Evolutionary conservation across 1,139 yeast species (phyloP), one percentile per base, ranked within the genome.

Genomic region (Hansenula lynferdii): DNA sequence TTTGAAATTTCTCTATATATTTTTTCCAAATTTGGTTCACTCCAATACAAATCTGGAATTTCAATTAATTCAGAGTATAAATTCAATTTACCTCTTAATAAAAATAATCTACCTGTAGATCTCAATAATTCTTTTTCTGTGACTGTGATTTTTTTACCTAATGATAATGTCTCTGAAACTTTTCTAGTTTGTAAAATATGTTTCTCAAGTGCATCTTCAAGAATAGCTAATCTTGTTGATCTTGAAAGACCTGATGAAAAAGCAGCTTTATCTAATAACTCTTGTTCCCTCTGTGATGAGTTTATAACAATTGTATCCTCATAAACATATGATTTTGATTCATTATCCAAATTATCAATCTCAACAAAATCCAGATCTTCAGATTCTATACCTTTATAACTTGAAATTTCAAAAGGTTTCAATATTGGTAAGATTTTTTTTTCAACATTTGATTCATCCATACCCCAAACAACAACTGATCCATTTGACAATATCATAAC

Each of bases 21-120:
- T 39, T 70, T 71, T 54, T 89, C 97, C 39, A 89, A 65, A 27
- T 79, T 77, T 1, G 96, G 95, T 52, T 87, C 96, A 38, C 87
- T 77, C 97, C 97, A 89, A 60, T 87, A 89, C 34, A 87, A 62
- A 57, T 89, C 97, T 0, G 97, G 97, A 0, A 95, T 86, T 52
- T 89, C 97, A 31, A 86, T 86, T 40, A 89, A 70, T 54, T 89
- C 96, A n/a, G 92, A 82, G 58, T 89, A 86, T 34, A 89, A 62
- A 51, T 89, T 89, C 45, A 89, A 69, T 50, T 83, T 83, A 1
- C 95, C 96, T 42, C 97, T 66, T 17, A 89, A 67, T 34, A 84
- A 65, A 42, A 89, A 75, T 23, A 89, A 65, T 41, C 80, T 69
- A 0, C 96, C 96, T 0, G 95, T 86, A 5, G 81, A 68, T 49